Evolutionary conservation across 1,139 yeast species (phyloP).

Genomic region (Schwanniomyces etchellsii): DNA sequence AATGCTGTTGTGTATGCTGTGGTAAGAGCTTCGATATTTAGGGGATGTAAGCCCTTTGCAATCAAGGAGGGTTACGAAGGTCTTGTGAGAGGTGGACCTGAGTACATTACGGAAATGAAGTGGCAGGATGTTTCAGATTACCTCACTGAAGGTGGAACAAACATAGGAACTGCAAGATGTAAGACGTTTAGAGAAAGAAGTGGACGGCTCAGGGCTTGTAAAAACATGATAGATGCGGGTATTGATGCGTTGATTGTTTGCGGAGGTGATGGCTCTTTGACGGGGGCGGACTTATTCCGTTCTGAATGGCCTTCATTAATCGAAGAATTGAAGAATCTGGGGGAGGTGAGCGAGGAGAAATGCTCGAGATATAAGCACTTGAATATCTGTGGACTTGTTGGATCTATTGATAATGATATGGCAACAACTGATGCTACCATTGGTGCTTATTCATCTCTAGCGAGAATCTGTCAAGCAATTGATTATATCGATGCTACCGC

Average conservation of each 20-base stretch:
- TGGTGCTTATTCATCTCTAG: slow-evolving; percentile 75
- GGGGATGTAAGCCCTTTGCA: slow-evolving; percentile 69
- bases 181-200: slow-evolving; percentile 60
- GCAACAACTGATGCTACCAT: slow-evolving; percentile 77
- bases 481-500: slow-evolving; percentile 85
- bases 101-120: slow-evolving; percentile 56
- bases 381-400: slow-evolving; percentile 74
- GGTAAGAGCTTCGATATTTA: slow-evolving; percentile 65
- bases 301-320: slow-evolving; percentile 75
- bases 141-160: slow-evolving; percentile 73
- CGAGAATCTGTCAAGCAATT: slow-evolving; percentile 69
- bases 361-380: slow-evolving; percentile 49
- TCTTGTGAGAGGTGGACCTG: slow-evolving; percentile 59
- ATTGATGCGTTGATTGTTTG: slow-evolving; percentile 76
- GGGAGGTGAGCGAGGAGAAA: slow-evolving; percentile 46
- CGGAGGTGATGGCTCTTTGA: slow-evolving; percentile 83
- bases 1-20: slow-evolving; percentile 78
- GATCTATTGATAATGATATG: slow-evolving; percentile 84
- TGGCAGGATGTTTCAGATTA: slow-evolving; percentile 79
- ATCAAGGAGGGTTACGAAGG: slow-evolving; percentile 79
- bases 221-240: slow-evolving; percentile 63
- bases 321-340: slow-evolving; percentile 48
- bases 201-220: slow-evolving; percentile 65
- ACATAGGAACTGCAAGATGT: slow-evolving; percentile 78
- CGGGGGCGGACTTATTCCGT: slow-evolving; percentile 79